Evolutionary conservation across 2,329 filamentous ascomycete species (phyloP), one percentile per base, ranked within the genome.

Genomic region (Penicillium griseofulvum): DNA sequence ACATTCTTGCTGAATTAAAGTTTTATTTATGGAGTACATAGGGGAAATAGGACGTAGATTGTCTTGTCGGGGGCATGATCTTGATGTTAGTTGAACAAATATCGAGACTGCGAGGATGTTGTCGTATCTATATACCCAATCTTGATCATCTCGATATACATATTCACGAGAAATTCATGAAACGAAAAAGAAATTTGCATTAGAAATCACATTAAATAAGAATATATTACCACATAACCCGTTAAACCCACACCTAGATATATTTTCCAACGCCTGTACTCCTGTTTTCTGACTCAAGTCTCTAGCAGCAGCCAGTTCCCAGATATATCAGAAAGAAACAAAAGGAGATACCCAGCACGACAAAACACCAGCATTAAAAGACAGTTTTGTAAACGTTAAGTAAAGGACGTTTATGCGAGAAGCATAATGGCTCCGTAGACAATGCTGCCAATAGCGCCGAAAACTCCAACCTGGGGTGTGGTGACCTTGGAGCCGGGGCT

Each of bases 401-500:
- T 17, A 24, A 33, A 14, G 59, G n/a, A 37, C 50, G 17, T 41
- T 59, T 65, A 71, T 48, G 65, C 68, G 54, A 71, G 52, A 47
- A 68, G 54, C 59, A 69, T 55, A 39, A 59, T 38, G 46, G 60
- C 55, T 44, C 61, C 61, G 47, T 64, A 63, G 56, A 36, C 10
- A 31, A 50, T 17, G 26, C 48, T 43, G 28, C 48, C 52, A 36
- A 54, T 47, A 33, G 54, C 57, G 14, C 48, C 41, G 12, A 39
- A 17, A 17, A 29, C 42, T 22, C 55, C 55, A 11, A 56, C 12
- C 46, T 63, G 45, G 44, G 68, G 65, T 41, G 65, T 49, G 14
- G 63, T 49, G 33, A 71, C 29, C 59, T 63, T 71, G 24, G 62
- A 56, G 22, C 67, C 69, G 12, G 65, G 65, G 64, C 52, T 71